Base-by-base conservation (phyloP, 2,329 filamentous ascomycete genomes). In the Aspergillus chevalieri region DNA sequence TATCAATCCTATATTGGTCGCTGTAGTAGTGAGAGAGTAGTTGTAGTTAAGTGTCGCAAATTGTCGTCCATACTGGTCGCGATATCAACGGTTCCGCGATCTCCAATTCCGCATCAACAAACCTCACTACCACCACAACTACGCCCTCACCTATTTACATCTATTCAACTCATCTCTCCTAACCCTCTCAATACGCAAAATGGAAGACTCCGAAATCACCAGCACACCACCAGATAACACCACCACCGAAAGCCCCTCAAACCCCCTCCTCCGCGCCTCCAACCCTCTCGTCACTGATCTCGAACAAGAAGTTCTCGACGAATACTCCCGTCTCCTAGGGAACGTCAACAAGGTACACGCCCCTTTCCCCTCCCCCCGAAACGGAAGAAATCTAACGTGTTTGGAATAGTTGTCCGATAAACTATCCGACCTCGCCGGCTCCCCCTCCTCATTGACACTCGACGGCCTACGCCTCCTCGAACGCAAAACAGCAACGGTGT, bases 241-340 rank as follows among this genome's bases (percentile, higher is more conserved):
- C 51, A 53, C 48, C n/a, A 39, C 51, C 52, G 44, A 47, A 55
- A 41, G 45, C 50, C 49, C 57, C 21, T 55, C 60, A 39, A 70
- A 71, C 50, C 69, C 68, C 2, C 67, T 72, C 12, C 62, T 72
- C 43, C 62, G 65, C 41, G 52, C 63, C n/a, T 63, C 68, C 10
- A 66, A 67, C 47, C 61, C 67, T 0, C 59, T 65, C 19, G 66
- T 95, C 53, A 80, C 85, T 1, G 86, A 89, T 4, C 80, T 95
- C 6, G 91, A 98, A 74, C 91, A 95, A 69, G 89, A 97, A 66
- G 86, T 98, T 1, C 77, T 98, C 1, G 90, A 97, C 54, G 93
- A 98, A 70, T 98, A 98, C 65, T 84, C 92, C 58, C 80, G 86
- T 12, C 74, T 98, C 28, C 82, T 92, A 0, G 85, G 86, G 59